A percentile compares a stretch with the other conserved stretches of the same genome.
Conservation (phyloP, 2,329 filamentous ascomycete genomes). For the Colletotrichum gloeosporioides region DNA sequence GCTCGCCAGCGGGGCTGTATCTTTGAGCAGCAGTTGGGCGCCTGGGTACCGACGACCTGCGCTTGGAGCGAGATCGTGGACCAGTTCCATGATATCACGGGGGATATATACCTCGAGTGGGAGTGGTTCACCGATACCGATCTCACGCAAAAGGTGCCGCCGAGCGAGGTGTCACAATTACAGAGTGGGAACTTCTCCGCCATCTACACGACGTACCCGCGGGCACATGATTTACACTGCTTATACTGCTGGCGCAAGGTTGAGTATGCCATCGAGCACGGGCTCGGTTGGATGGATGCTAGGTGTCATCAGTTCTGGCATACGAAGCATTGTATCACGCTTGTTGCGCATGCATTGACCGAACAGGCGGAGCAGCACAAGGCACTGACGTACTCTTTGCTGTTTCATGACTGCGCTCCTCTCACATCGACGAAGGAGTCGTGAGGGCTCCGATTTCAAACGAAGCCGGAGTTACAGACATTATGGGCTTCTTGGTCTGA, state of each 20-base stretch:
- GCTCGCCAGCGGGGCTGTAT: not conserved
- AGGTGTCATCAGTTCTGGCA: not conserved
- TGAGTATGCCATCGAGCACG: not conserved
- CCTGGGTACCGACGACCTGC: not conserved
- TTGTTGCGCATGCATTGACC: not conserved
- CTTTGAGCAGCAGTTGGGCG: not conserved
- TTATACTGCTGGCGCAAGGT: not conserved
- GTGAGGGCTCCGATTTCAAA: not conserved
- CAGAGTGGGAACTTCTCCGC: not conserved
- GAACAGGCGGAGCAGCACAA: not conserved
- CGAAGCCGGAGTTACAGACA: not conserved
- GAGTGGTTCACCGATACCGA: not conserved
- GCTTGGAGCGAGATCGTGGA: not conserved
- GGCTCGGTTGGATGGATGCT: not conserved
- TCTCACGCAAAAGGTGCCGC: not conserved
- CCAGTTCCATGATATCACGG: not conserved
- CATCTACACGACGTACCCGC: not conserved
- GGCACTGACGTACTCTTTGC: not conserved
- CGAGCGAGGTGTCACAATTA: not conserved
- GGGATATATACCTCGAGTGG: not conserved
- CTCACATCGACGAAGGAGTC: not conserved
- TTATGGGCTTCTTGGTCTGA: not conserved
- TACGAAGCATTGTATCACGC: not conserved
- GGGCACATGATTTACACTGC: not conserved
- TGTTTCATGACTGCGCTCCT: not conserved